These are phyloP conservation scores for Aspergillus nomiae DNA, from an alignment of 2,329 filamentous ascomycete species.

Conservation along the genomic window DNA sequence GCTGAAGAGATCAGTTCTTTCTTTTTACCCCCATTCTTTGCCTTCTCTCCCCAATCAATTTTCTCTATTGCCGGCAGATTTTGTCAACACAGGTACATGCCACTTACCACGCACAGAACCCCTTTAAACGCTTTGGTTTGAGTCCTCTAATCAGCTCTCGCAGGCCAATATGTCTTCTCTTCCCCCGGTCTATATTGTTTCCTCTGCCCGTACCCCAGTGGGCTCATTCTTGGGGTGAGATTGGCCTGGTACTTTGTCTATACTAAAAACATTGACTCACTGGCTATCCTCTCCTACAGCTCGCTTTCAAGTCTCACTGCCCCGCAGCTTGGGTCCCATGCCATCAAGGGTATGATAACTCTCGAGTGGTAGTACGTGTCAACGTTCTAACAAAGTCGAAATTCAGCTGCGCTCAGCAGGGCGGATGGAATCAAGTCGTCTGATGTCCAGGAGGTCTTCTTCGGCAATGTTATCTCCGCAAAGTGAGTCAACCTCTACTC, in stretches of 20 bases:
- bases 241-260: constrained; percentile 12
- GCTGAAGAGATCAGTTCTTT: neutral
- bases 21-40: neutral
- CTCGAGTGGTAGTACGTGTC: neutral
- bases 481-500: constrained; percentile 62
- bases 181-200: constrained; percentile 93
- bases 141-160: neutral
- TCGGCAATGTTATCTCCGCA: constrained; percentile 96
- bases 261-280: constrained; percentile 17
- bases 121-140: neutral
- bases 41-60: neutral
- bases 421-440: constrained; percentile 83
- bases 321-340: constrained; percentile 81
- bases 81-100: neutral
- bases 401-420: constrained; percentile 73
- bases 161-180: constrained; percentile 69
- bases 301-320: constrained; percentile 86
- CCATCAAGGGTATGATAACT: constrained; percentile 75
- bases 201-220: constrained; percentile 83
- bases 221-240: constrained; percentile 90
- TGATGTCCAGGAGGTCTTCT: constrained; percentile 94
- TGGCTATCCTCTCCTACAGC: constrained; percentile 49
- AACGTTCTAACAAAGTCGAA: constrained; percentile 16
- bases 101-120: no score
- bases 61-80: neutral